Evolutionary conservation across 306 rosid species (phyloP), one percentile per base, ranked within the genome.

Genomic region (Cucumis cinereus): DNA sequence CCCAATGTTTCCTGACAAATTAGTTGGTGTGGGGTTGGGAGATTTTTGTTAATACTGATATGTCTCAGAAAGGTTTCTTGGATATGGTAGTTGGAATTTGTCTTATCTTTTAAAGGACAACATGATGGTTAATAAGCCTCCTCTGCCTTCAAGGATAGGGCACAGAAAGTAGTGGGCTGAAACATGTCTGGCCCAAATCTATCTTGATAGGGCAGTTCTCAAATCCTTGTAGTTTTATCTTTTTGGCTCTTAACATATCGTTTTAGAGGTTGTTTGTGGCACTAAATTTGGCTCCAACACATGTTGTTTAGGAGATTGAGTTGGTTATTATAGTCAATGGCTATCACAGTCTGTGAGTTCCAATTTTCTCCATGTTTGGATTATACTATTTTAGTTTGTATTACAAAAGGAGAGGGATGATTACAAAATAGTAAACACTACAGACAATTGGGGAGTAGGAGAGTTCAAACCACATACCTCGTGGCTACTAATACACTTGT

Each of bases 151-250:
- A 68, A 57, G 68, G 45, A 66, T 53, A 62, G 83, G 89, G 82
- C 43, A 76, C 88, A 84, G 6, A 69, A 52, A 80, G 62, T 78
- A 85, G 89, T 85, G 90, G 92, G 71, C 62, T 72, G 75, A 73
- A 54, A 75, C 81, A 38, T 52, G 33, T 33, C 30, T 61, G 64
- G 64, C 79, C 61, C 69, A 78, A 80, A 62, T 73, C 53, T 77
- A 57, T 81, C 84, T 35, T 73, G 50, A 66, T 82, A 82, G 62
- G 79, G 41, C 15, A 52, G 73, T 57, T 79, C 43, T 77, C 15
- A 28, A 69, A 23, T 13, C 24, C 23, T 72, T 60, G 59, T 70
- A 78, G 49, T 33, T 61, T 79, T 79, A 59, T 74, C 55, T 77
- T 81, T 64, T 83, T 55, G 24, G 59, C 38, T 71, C 23, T 54